Evolutionary conservation across 1,284 basidiomycete genomes (phyloP), one percentile per base, ranked within the genome.

Genomic region (Boletellus dicymbophilus): DNA sequence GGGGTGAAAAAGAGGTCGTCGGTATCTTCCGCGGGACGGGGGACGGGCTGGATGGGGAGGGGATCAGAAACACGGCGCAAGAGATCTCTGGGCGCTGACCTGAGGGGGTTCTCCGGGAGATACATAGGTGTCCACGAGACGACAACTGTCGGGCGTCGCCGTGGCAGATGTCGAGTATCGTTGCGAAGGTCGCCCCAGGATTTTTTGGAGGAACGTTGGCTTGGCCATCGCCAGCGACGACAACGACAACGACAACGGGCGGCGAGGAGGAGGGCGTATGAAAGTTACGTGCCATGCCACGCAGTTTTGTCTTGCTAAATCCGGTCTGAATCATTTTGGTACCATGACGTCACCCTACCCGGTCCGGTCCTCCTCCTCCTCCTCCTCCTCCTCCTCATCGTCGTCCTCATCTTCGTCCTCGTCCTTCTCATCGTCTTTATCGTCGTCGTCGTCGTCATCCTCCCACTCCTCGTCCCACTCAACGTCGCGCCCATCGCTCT

Each of bases 401-500:
- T 61, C 65, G 1, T 61, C 68, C 4, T n/a, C n/a, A n/a, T 53
- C 65, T 77, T 82, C 89, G 44, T 74, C 73, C 46, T 76, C 75
- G 37, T 89, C 84, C 51, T 88, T 65, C 45, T 73, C 73, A 31
- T 75, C 65, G 30, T 76, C 75, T n/a, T n/a, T n/a, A n/a, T 61
- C 63, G 58, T 27, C 53, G 51, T 58, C 63, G 2, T 58, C 65
- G 3, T 62, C 68, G 16, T 61, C 65, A 1, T 61, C 68, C 4
- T 53, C 65, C 77, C 82, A 90, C 44, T 74, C 73, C 46, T 76
- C 75, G 37, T 89, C 84, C 51, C 89, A 66, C 45, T 73, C 73
- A 31, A 75, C 65, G 30, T 76, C 75, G 52, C 90, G 75, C 33
- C 58, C 56, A 56, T 92, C 88, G 42, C 79, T 63, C 41, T 62